Evolutionary conservation across 208 protist species (phyloP), one percentile per base, ranked within the genome.

Genomic region (Herpetomonas samuelpessoai): DNA sequence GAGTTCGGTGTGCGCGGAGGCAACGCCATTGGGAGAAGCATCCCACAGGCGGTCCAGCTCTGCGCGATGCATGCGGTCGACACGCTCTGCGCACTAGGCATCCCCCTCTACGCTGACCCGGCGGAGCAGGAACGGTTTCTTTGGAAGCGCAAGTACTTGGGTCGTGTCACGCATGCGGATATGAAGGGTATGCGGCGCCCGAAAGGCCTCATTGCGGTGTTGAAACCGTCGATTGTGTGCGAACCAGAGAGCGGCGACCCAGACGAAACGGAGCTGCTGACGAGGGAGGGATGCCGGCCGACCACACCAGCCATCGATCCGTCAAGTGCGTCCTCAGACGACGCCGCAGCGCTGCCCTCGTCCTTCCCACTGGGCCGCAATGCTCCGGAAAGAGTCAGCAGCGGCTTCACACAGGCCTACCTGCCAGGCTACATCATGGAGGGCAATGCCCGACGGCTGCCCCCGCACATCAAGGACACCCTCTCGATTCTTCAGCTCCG

Each of bases 1-100:
- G 49, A 41, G 28, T 91, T 79, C 63, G 88, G 85, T 21, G 60
- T 90, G 19, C 82, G 88, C 19, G 88, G 88, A 10, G 88, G 81
- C 0, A 79, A 60, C 57, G 85, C 68, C n/a, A 67, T 87, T 18
- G 85, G 71, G 7, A 54, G 69, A 31, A 74, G 77, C 31, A 76
- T 70, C 38, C 50, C 74, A 19, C 71, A 83, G 45, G 82, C 88
- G 10, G 73, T 91, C 60, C 71, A 79, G 56, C 62, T 95, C 3
- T 83, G 77, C 47, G 69, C 80, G 16, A 48, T 92, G 51, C 79
- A 95, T 51, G 84, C 85, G 2, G 49, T 95, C 25, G 88, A 95
- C 60, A 79, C 68, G 2, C 68, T 95, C 21, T 78, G 65, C 48
- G 27, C 70, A 0, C 71, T 92, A 6, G 70, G 70, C 28, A 57